Evolutionary conservation across 2,329 filamentous ascomycete genomes (phyloP).

Genomic region (Diaporthe sp.): DNA sequence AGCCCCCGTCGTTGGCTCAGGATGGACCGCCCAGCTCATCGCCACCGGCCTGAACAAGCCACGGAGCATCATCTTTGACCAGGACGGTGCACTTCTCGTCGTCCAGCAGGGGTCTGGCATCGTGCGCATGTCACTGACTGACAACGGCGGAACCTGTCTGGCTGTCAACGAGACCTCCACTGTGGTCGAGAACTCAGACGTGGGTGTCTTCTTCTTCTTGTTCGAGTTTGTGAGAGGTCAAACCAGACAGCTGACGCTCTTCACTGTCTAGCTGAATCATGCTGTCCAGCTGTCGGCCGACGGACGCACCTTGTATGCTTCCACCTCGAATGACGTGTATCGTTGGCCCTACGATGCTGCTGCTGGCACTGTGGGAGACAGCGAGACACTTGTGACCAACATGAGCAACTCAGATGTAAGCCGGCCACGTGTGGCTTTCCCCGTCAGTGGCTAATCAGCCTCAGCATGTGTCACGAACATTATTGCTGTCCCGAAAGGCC

Average conservation of each 20-base stretch:
- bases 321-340: conserved; percentile 70
- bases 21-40: conserved; percentile 53
- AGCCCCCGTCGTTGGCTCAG: conserved; percentile 49
- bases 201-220: conserved; percentile 45
- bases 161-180: conserved; percentile 53
- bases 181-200: conserved; percentile 53
- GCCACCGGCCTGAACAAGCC: conserved; percentile 54
- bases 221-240: background rate
- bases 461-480: conserved; percentile 74
- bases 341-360: conserved; percentile 75
- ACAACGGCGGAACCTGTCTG: conserved; percentile 59
- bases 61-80: conserved; percentile 62
- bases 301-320: conserved; percentile 69
- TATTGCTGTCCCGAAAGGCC: conserved; percentile 70
- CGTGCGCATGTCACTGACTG: conserved; percentile 56
- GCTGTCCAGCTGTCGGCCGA: conserved; percentile 67
- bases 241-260: background rate
- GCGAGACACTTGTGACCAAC: conserved; percentile 69
- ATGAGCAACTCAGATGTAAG: conserved; percentile 69
- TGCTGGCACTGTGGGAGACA: conserved; percentile 59
- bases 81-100: conserved; percentile 60
- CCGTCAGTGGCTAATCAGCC: background rate
- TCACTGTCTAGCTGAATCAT: conserved; percentile 63
- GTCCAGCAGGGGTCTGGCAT: conserved; percentile 60
- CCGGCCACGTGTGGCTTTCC: background rate